Evolutionary conservation across 768 basidiomycete species (phyloP), one percentile per base, ranked within the genome.

Genomic region (Suillus lakei): DNA sequence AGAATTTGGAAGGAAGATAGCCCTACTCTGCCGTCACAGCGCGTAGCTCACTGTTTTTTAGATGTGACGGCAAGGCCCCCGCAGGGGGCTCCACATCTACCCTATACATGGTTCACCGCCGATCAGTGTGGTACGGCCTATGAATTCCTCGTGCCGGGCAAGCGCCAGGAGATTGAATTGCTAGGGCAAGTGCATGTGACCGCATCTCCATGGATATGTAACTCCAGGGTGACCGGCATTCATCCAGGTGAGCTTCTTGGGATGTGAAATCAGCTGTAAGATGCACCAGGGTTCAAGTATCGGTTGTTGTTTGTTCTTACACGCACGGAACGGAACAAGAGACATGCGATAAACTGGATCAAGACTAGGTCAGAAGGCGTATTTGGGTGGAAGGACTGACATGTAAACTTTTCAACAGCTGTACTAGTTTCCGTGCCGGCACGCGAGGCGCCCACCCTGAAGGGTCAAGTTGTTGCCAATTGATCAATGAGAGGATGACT

Each of bases 381-480:
- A 58, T 39, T 16, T 36, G 36, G 15, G 36, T 23, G 23, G 34
- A 56, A 26, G n/a, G 5, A 53, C 51, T 54, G 30, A 32, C 30
- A 16, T 36, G 55, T 10, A 21, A 3, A 39, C 12, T 18, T 41
- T 41, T 39, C 38, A 3, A 39, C 18, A 23, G 18, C 66, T 66
- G 6, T 69, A 72, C 56, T 56, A 66, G 54, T 71, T 69, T 60
- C 65, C 68, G 2, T 72, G 72, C 28, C 8, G 63, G 69, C 69
- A 54, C 69, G 66, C 48, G 68, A 75, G 16, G 51, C 18, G 51
- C 26, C 50, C 50, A 30, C 51, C 41, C 65, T 68, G 7, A 69
- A 73, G 36, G 61, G 67, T 55, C 46, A 48, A 48, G 69, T 75
- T 64, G 4, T 64, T 61, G 15, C 68, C 63, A 12, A 66, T 64